Base-by-base conservation (phyloP, 768 basidiomycete genomes). In the Leccinum variicolor region DNA sequence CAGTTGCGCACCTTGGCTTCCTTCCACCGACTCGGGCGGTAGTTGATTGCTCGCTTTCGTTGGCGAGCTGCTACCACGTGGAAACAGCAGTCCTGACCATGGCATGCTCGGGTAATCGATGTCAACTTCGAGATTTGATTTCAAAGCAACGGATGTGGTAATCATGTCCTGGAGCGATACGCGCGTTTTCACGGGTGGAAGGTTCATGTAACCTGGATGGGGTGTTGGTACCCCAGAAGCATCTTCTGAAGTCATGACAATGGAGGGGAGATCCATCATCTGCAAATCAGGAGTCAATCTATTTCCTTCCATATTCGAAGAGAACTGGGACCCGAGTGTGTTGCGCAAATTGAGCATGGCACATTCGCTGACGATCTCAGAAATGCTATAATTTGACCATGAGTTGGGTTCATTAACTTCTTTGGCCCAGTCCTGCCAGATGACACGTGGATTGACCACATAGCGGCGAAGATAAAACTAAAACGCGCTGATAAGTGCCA, bases 131-230 rank as follows among this genome's bases (percentile, higher is more conserved):
- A 84, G 67, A 58, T 85, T 84, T 11, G 87, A 87, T 72, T 86
- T 91, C 57, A 92, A 79, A 4, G 84, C 83, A 29, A 90, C 76
- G 1, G 89, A 90, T 3, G 83, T 85, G 21, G 82, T 75, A 54
- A 91, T 79, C 84, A 92, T 90, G 56, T 87, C 85, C 63, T 85
- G 81, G n/a, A 92, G 74, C 4, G 89, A 90, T 54, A 91, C 55
- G n/a, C 58, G 72, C 10, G 61, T 47, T 52, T 64, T 74, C 39
- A 54, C 49, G 26, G 58, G 15, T 14, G 73, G 75, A 76, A 74
- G 63, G 13, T 67, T 73, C 2, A 74, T 68, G 14, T 77, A 55
- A 71, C 52, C 77, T 17, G 69, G 62, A 58, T 73, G 73, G 11
- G 69, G 75, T 4, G 69, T 67, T 47, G 70, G 65, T 19, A 62